Evolutionary conservation across 352 stramenopile species (phyloP), one percentile per base, ranked within the genome.

Genomic region (Globisporangium carolinianum): DNA sequence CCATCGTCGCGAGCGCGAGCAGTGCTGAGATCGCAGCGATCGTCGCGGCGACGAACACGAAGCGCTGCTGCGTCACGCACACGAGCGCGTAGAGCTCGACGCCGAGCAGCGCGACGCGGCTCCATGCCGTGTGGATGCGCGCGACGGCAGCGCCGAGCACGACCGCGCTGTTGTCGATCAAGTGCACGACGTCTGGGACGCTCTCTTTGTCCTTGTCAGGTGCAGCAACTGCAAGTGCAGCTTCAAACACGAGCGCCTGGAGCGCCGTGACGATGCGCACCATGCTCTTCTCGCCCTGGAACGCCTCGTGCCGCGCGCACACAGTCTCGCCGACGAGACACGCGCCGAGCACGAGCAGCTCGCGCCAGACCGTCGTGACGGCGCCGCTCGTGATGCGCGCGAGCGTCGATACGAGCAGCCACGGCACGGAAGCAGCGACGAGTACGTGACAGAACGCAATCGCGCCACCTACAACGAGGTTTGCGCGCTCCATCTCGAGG

Each of bases 21-120:
- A 55, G n/a, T 53, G 55, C 47, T 61, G 60, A 24, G 64, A 64
- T 11, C 47, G 45, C 59, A 72, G 63, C 11, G 56, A 61, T 5
- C 0, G 52, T 39, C 5, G 65, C 17, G 12, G 71, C 67, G n/a
- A 77, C 58, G 2, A 66, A 53, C 46, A 65, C 63, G 48, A 67
- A 70, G 37, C 61, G 60, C 53, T 73, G 71, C 14, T 64, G 56
- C 38, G 73, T 63, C 37, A 76, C 69, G 45, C 72, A 66, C 45
- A 76, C 69, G 11, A 76, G 66, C 17, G 73, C 71, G 35, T 58
- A 73, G 37, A 76, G 45, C 47, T 76, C 66, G 55, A 73, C 68
- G 7, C 52, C 18, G 47, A 73, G 71, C 62, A 73, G 62, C 41
- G 73, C 45, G 32, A 62, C 50, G 12, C 53, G 66, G 17, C 69